phyloP scores from a whole-genome alignment of 441 rosid species.

The Arabidopsis hybrid region DNA sequence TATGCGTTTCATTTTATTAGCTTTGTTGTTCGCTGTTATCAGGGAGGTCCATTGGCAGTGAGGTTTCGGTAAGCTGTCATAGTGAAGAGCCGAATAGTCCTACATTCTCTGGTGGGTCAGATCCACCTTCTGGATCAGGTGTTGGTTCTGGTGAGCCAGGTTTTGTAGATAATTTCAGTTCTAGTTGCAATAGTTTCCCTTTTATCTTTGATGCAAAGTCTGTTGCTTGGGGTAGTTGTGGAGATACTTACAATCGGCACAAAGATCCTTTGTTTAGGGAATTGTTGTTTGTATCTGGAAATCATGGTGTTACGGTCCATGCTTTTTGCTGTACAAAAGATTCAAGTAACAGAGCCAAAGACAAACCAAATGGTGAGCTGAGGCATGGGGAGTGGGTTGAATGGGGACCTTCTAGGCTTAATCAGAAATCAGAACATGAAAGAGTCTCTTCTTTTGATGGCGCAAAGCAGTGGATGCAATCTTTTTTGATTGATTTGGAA shows the following conservation, averaged over 20 bases:
- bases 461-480: conserved; percentile 81
- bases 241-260: conserved; percentile 73
- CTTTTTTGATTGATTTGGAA: conserved; percentile 72
- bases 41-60: conserved; percentile 54
- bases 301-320: conserved; percentile 80
- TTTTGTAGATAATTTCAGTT: conserved; percentile 50
- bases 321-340: conserved; percentile 67
- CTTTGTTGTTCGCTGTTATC: conserved; percentile 21
- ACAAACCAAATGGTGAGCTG: conserved; percentile 51
- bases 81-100: conserved; percentile 50
- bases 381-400: conserved; percentile 86
- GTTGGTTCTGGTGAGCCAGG: conserved; percentile 52
- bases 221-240: conserved; percentile 90
- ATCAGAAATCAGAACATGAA: conserved; percentile 49
- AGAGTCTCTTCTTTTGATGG: conserved; percentile 46
- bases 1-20: conserved; percentile 24
- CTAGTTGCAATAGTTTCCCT: conserved; percentile 53
- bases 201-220: conserved; percentile 77
- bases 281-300: conserved; percentile 77
- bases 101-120: conserved; percentile 53
- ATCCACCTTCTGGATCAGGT: conserved; percentile 61
- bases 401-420: conserved; percentile 79
- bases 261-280: conserved; percentile 74
- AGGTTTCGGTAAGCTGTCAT: conserved; percentile 43
- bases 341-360: conserved; percentile 40